Conservation (phyloP, 2,329 filamentous ascomycete species). For the Xylaria sp. region DNA sequence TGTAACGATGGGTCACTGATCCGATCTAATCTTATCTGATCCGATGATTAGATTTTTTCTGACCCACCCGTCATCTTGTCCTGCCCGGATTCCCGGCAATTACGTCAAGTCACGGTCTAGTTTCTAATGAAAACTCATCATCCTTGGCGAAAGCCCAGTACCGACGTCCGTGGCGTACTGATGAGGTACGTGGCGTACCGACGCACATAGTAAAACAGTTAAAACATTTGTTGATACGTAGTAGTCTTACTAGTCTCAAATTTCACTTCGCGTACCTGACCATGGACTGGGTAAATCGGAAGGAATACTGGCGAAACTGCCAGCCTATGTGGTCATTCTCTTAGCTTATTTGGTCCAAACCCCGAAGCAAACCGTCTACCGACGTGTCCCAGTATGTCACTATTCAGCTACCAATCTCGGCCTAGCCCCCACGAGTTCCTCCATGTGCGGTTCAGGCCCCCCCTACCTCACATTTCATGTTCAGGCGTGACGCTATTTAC, state of each 20-base stretch:
- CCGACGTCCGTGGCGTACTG: too few relatives aligned
- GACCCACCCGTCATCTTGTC: conserved; percentile 37
- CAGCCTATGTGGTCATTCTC: conserved; percentile 2
- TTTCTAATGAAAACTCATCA: conserved; percentile 11
- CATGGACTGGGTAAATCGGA: neutral
- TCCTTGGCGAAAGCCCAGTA: neutral
- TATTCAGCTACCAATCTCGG: conserved; percentile 34
- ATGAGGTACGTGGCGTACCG: too few relatives aligned
- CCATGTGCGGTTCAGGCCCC: conserved; percentile 5
- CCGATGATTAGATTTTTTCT: conserved; percentile 48
- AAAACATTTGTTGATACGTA: neutral
- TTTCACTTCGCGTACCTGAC: neutral
- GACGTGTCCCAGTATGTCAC: conserved; percentile 12
- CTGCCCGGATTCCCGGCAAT: conserved; percentile 6
- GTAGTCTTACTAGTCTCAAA: neutral
- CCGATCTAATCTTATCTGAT: conserved; percentile 49
- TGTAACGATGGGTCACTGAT: conserved; percentile 37
- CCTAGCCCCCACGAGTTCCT: conserved; percentile 19
- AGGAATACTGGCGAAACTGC: conserved; percentile 4
- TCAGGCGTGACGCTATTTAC: conserved; percentile 11
- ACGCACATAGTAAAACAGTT: too few relatives aligned
- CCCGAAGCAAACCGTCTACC: conserved; percentile 12
- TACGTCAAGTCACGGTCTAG: neutral
- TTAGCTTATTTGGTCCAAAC: neutral
- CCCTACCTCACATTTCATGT: conserved; percentile 11